Base-by-base conservation (phyloP, 257 asterid species). In the Capsicum rhomboideum region DNA sequence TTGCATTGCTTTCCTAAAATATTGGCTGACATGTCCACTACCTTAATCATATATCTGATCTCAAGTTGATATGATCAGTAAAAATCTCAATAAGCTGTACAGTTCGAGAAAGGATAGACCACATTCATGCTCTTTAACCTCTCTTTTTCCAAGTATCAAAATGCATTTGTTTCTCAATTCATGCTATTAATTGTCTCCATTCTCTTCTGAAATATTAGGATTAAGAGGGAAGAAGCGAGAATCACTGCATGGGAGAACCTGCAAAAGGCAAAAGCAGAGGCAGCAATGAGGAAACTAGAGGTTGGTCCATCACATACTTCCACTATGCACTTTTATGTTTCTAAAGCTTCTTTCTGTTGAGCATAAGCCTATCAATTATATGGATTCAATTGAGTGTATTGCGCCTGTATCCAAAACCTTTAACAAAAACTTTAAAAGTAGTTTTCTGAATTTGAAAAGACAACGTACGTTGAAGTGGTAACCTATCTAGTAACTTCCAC, bases 191-290 rank as follows among this genome's bases (percentile, higher is more conserved):
- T 55, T 80, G 31, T 6, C 67, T 61, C 58, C 55, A 78, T 78
- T 86, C 56, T 26, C 26, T 75, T 75, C 63, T 4, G 44, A 77
- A 16, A 84, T 91, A 83, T 68, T 89, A 92, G 96, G 88, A 78
- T 88, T 83, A 90, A 83, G 87, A 88, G 93, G 82, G 95, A 93
- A 88, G 95, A 93, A 88, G 93, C 96, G 56, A 93, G 89, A 84
- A 92, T 93, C 78, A 79, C 91, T 17, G 96, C 96, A 21, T 93
- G 97, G 97, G 97, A 93, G 90, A 92, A 92, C 85, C 89, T 93
- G 85, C 97, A 93, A 87, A 93, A 92, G 86, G 97, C 97, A 58
- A 93, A 92, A 91, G 97, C 97, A 18, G 97, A 93, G 86, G 91
- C 97, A 84, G 92, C 95, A 40, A 88, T 93, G 74, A 88, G 92